Base-by-base conservation (phyloP, 805 yeast genomes). In the Saccharomycopsis javanensis region DNA sequence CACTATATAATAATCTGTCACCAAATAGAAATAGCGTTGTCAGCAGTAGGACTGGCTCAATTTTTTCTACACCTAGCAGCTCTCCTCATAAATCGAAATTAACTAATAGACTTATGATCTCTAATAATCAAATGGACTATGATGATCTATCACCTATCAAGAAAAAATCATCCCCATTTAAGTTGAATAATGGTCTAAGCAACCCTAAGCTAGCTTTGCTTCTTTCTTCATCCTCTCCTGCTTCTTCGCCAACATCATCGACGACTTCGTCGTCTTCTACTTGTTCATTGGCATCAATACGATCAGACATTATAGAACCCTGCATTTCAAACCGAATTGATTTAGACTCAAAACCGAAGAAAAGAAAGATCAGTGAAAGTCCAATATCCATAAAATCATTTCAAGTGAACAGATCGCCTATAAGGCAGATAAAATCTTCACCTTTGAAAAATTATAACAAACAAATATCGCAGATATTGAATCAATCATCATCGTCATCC, bases 51-150 rank as follows among this genome's bases (percentile, higher is more conserved):
- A 50, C n/a, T 18, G 31, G 37, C 2, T 53, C 58, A 16, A 53
- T 58, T 30, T 55, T 58, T 35, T 42, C 58, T 3, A 55, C 61
- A 15, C 61, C 61, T 2, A 16, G 53, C 8, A 53, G 23, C 28
- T 59, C 61, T n/a, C 61, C 61, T 13, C 18, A 25, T 15, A 56
- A 54, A 18, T 59, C 61, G 18, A 56, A 54, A 31, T 30, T 59
- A 8, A 59, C 61, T 11, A 56, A 45, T 25, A 56, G 51, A 25
- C 38, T 59, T 13, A 20, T 42, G 11, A 23, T 18, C 8, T 20
- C 48, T 23, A 42, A 42, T n/a, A 18, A 25, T n/a, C 48, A 42
- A 25, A 42, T 42, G 15, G 23, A 42, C 23, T 42, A 42, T 20
- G 48, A 42, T 23, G 48, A 42, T 42, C 5, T 42, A 23, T 42